Evolutionary conservation across 225 moss, liverwort and hornwort genomes (phyloP).

Genomic region (Pseudoscleropodium purum): DNA sequence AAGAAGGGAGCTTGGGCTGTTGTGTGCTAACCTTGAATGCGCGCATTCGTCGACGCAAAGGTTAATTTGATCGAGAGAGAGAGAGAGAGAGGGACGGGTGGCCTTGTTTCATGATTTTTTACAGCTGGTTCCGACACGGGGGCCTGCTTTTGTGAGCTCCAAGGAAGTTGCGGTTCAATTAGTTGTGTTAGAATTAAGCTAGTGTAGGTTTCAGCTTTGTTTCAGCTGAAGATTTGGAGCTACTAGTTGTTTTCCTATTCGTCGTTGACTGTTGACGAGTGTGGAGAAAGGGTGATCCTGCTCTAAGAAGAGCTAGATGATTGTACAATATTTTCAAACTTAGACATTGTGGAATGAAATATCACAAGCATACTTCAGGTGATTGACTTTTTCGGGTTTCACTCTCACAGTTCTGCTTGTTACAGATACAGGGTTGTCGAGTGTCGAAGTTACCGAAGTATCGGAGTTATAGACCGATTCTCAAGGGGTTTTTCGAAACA

Average conservation of each 20-base stretch:
- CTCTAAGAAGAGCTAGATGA: neutral
- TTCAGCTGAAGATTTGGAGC: neutral
- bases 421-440: too few species aligned
- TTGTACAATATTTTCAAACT: neutral
- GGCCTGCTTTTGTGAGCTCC: neutral
- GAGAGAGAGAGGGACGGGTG: neutral
- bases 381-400: neutral
- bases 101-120: neutral
- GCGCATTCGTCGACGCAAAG: neutral
- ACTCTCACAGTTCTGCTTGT: neutral
- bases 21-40: neutral
- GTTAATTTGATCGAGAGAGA: neutral
- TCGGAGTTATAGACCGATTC: neutral
- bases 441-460: neutral
- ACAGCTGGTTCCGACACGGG: neutral
- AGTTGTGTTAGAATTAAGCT: neutral
- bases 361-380: neutral
- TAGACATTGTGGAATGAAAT: neutral
- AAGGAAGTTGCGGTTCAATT: neutral
- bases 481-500: neutral
- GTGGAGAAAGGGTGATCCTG: neutral
- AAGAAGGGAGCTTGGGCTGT: neutral
- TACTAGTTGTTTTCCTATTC: neutral
- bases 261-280: neutral
- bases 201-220: neutral